Conservation (phyloP, 805 yeast species). For the Yueomyces sp. region DNA sequence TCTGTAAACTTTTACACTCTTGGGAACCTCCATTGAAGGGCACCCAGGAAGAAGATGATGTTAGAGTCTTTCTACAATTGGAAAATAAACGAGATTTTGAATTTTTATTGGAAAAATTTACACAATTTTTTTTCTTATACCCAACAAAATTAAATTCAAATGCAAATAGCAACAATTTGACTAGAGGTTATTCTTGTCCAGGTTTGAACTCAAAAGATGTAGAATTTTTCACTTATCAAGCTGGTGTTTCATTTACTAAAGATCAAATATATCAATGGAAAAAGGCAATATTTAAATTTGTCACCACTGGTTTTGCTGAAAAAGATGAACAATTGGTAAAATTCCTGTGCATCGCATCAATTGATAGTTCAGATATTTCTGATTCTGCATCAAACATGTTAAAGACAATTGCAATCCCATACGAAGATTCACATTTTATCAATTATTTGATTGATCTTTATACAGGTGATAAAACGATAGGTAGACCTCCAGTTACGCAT, state of each 20-base stretch:
- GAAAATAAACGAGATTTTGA: slow-evolving; percentile 27
- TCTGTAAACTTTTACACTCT: slow-evolving; percentile 37
- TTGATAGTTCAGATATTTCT: slow-evolving; percentile 40
- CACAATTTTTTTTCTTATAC: slow-evolving; percentile 43
- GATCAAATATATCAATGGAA: slow-evolving; percentile 33
- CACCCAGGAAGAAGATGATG: slow-evolving; percentile 27
- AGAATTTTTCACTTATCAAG: slow-evolving; percentile 50
- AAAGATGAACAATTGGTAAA: slow-evolving; percentile 27
- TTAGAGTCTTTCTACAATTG: slow-evolving; percentile 26
- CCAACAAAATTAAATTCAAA: slow-evolving; percentile 27
- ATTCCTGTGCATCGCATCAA: slow-evolving; percentile 49
- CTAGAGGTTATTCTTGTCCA: slow-evolving; percentile 38
- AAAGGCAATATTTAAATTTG: slow-evolving; percentile 24
- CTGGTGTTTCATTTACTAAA: slow-evolving; percentile 47
- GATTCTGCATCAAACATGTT: slow-evolving; percentile 39
- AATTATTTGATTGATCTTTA: slow-evolving; percentile 34
- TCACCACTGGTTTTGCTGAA: slow-evolving; percentile 26
- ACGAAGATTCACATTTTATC: slow-evolving; percentile 36
- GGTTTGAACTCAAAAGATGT: slow-evolving; percentile 49
- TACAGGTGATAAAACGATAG: slow-evolving; percentile 31
- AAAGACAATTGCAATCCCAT: slow-evolving; percentile 36
- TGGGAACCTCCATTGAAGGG: slow-evolving; percentile 41
- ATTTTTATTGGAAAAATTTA: slow-evolving; percentile 35
- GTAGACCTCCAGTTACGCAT: slow-evolving; percentile 39
- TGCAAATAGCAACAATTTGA: slow-evolving; percentile 24